These are phyloP conservation scores for Byssothecium circinans DNA, from an alignment of 2,329 filamentous ascomycete species.

Conservation along the genomic window DNA sequence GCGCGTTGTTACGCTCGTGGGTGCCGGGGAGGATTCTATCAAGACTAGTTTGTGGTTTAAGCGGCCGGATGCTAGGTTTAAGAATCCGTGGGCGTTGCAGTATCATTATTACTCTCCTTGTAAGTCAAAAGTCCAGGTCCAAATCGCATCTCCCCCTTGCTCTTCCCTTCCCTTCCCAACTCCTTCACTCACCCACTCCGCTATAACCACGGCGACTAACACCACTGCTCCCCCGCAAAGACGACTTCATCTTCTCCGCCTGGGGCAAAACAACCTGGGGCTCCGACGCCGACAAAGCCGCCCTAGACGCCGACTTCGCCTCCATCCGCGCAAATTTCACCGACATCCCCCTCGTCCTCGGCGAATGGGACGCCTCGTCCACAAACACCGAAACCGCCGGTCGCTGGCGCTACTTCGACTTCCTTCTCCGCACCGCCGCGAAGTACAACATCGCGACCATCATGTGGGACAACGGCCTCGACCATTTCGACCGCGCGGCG, in stretches of 20 bases:
- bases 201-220: too few relatives aligned
- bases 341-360: constrained; percentile 58
- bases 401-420: constrained; percentile 61
- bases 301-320: constrained; percentile 54
- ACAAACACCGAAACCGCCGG: constrained; percentile 57
- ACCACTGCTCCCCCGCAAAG: constrained; percentile 12
- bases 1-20: constrained; percentile 60
- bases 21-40: constrained; percentile 53
- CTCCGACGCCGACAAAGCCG: constrained; percentile 55
- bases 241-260: constrained; percentile 44
- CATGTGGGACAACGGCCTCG: constrained; percentile 63
- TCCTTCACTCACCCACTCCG: too few relatives aligned
- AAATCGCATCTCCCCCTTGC: too few relatives aligned
- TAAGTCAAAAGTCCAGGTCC: too few relatives aligned
- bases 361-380: constrained; percentile 59
- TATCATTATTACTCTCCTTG: constrained; percentile 65
- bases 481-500: constrained; percentile 56
- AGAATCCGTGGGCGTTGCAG: constrained; percentile 62
- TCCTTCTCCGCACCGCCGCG: constrained; percentile 52
- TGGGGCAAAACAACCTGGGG: constrained; percentile 66
- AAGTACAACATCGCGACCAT: constrained; percentile 56
- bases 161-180: too few relatives aligned
- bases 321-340: constrained; percentile 58
- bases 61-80: constrained; percentile 49
- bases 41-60: constrained; percentile 60